Evolutionary conservation across 2,329 filamentous ascomycete genomes (phyloP), one percentile per base, ranked within the genome.

Genomic region (Botryotinia calthae): DNA sequence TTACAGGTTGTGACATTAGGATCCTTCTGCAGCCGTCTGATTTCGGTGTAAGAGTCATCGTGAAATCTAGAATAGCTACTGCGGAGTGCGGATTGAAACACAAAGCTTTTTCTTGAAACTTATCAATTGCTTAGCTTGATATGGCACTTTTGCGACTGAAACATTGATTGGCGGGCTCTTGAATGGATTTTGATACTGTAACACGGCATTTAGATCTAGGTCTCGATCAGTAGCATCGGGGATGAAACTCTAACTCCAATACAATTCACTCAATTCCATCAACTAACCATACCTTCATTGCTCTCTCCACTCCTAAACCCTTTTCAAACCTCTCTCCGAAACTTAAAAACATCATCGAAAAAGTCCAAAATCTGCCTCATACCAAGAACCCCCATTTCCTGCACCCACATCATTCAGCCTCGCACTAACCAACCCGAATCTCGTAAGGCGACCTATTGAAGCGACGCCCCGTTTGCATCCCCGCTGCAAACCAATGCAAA

Each of bases 401-500:
- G 9, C 44, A 54, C 64, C 46, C 25, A 16, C 18, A 20, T 25
- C 46, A 67, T 54, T 67, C 46, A 67, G 64, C 64, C 64, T 67
- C 64, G 64, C 64, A 54, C 46, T 54, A 66, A 48, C 46, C 64
- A 18, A 34, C 31, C 63, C 31, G 22, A 28, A 67, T 48, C 64
- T 67, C 65, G 46, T 67, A 67, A 67, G 65, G 65, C 65, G 65
- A 67, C 48, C 65, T 67, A 67, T 67, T 20, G 14, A 67, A 67
- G 12, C 16, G 9, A 14, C 64, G 34, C 34, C 64, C 64, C 46
- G 54, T 48, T n/a, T 67, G 22, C 22, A 66, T 66, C 63, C 63
- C 63, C 63, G 31, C 63, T 66, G 31, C 63, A 18, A 37, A 51
- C 31, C 44, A n/a, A 64, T 31, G 56, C n/a, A 46, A 46, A 25